Base-by-base conservation (phyloP, 2,329 filamentous ascomycete genomes). In the Fusarium sp. region DNA sequence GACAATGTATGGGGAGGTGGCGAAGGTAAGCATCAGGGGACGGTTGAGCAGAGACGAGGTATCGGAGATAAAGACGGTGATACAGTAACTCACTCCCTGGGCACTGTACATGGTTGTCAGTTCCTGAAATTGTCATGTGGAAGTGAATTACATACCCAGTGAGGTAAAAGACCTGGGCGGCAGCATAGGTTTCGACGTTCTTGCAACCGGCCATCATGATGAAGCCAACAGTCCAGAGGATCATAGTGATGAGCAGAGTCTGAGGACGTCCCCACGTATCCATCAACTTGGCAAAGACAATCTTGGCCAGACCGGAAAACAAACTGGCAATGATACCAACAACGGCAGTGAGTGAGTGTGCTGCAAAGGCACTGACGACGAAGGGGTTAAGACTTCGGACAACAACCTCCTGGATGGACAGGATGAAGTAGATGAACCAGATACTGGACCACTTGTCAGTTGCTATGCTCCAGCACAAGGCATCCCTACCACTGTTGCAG, bases 1-100 rank as follows among this genome's bases (percentile, higher is more conserved):
- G 64, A 90, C 86, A 70, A 94, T 87, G 78, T 91, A 92, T 1
- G 92, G 92, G 2, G 92, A 89, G 20, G 88, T 86, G 18, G 90
- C 89, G 71, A 93, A 87, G 2, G 90, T 88, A 20, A 90, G 88
- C 75, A 92, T 88, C 61, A 94, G 85, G 11, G 89, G 89, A 78
- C 92, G 88, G 81, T 92, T 93, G 74, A 89, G 86, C 20, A 94
- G 84, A 14, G 87, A 87, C 4, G 91, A 91, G 1, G 91, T 92
- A 75, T 94, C 92, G 67, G 91, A 89, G 64, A 92, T 89, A 79
- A 94, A 91, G 63, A 94, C 87, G 45, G 83, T 84, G 35, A 86
- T 76, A 67, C 82, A 83, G 78, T 85, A 86, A 65, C 80, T 82
- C n/a, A 86, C 78, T 18, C 83, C 84, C 62, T 84, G 82, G 60